Evolutionary conservation across 441 rosid species (phyloP).

Genomic region (Populus hybrid): DNA sequence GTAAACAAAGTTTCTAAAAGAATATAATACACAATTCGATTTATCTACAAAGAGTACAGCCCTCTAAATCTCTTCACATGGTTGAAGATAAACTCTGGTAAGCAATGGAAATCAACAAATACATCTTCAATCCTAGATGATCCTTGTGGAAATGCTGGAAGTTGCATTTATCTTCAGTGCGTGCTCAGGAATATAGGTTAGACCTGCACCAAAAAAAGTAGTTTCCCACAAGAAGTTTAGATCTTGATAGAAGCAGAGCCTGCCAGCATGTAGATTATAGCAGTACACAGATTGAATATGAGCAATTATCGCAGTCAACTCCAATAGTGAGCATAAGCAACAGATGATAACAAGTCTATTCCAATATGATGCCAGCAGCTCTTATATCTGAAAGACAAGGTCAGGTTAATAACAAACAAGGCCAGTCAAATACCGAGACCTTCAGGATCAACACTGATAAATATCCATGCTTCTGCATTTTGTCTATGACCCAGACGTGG

Average conservation of each 20-base stretch:
- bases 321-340: not conserved
- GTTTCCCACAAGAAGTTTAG: slow-evolving; percentile 1
- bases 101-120: slow-evolving; percentile 2
- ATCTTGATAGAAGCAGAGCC: not conserved
- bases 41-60: not conserved
- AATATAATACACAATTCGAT: too few relatives aligned
- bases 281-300: not conserved
- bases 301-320: not conserved
- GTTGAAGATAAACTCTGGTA: slow-evolving; percentile 11
- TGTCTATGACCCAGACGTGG: too few relatives aligned
- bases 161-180: slow-evolving; percentile 88
- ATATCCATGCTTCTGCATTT: not conserved
- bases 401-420: not conserved
- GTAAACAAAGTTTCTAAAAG: too few relatives aligned
- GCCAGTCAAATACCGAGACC: not conserved
- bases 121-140: slow-evolving; percentile 36
- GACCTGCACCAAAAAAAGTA: slow-evolving; percentile 53
- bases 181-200: slow-evolving; percentile 80
- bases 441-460: not conserved
- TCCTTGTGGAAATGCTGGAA: slow-evolving; percentile 76
- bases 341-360: not conserved
- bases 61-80: slow-evolving; percentile 9
- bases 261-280: too few relatives aligned
- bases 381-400: not conserved
- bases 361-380: not conserved